These are phyloP conservation scores for Neurospora crassa DNA, from an alignment of 2,329 filamentous ascomycete species.

Conservation along the genomic window DNA sequence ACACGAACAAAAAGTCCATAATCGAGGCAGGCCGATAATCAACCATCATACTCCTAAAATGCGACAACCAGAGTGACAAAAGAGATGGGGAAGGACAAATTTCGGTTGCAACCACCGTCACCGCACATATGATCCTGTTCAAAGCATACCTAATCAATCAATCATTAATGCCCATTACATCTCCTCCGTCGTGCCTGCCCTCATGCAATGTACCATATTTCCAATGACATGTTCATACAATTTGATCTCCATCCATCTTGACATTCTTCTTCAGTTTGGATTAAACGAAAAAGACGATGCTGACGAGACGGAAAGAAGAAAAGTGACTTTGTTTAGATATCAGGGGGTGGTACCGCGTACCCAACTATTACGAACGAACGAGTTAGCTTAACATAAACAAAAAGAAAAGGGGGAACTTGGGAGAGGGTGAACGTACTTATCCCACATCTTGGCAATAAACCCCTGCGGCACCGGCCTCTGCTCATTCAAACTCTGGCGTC, in stretches of 20 bases:
- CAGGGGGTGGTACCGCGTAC: neutral
- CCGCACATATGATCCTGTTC: neutral
- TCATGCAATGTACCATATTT: neutral
- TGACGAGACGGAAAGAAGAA: neutral
- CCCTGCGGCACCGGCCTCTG: conserved; percentile 38
- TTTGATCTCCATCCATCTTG: neutral
- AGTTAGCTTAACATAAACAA: neutral
- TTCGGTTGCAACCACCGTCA: neutral
- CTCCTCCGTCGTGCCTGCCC: neutral
- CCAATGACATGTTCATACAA: neutral
- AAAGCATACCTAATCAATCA: neutral
- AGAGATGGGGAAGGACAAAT: neutral
- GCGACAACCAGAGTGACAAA: neutral
- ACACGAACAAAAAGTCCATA: neutral
- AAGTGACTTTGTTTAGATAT: neutral
- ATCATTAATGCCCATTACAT: neutral
- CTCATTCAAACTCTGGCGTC: conserved; percentile 45
- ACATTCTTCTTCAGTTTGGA: neutral
- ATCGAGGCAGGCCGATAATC: no score
- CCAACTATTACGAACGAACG: neutral
- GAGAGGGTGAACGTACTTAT: conserved; percentile 34
- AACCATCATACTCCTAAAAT: no score
- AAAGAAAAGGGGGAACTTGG: neutral
- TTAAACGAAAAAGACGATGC: neutral
- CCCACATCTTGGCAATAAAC: conserved; percentile 46